phyloP scores from a whole-genome alignment of 148 eudicot species.

The Vaccinium corymbosum region DNA sequence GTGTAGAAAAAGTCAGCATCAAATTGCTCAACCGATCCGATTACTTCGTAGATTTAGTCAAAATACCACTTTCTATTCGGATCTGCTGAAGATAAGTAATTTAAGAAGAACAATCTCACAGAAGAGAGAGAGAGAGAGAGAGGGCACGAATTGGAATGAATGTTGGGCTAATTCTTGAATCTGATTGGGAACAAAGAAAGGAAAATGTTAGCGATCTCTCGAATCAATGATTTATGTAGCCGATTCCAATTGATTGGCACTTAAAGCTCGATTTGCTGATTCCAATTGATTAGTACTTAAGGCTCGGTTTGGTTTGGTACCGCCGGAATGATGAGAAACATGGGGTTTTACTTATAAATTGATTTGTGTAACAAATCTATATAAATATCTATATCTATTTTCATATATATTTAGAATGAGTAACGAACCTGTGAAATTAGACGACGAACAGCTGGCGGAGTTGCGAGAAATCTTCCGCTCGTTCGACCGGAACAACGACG shows the following conservation, averaged over 20 bases:
- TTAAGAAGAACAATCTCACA: neutral
- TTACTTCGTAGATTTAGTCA: neutral
- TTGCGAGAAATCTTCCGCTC: conserved; percentile 71
- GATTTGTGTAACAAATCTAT: neutral
- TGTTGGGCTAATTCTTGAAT: neutral
- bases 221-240: neutral
- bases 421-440: conserved; percentile 36
- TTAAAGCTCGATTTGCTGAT: too few species aligned
- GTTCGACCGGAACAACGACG: conserved; percentile 70
- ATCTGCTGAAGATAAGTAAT: neutral
- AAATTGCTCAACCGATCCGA: conserved; percentile 7
- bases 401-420: conserved; percentile 9
- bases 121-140: neutral
- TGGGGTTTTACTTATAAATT: neutral
- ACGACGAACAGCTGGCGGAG: conserved; percentile 60
- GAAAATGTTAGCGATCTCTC: neutral
- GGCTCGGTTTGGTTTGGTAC: too few species aligned
- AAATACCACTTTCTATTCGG: neutral
- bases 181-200: neutral
- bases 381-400: too few species aligned
- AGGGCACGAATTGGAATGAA: neutral
- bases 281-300: too few species aligned
- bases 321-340: too few species aligned
- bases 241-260: too few species aligned
- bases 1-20: conserved; percentile 3